Evolutionary conservation across 306 rosid species (phyloP).

Genomic region (Trichosanthes truncata): DNA sequence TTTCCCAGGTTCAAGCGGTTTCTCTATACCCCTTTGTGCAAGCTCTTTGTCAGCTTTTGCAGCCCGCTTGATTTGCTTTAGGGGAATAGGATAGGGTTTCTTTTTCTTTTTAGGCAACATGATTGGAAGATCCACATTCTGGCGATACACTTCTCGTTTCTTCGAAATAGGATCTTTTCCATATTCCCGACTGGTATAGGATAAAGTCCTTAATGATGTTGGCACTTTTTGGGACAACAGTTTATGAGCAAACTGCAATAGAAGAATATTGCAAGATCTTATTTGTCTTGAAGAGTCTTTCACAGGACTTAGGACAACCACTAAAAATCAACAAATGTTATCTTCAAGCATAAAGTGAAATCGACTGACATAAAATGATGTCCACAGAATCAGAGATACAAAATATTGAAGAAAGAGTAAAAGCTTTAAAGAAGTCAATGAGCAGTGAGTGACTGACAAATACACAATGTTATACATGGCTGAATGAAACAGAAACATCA

Average conservation of each 20-base stretch:
- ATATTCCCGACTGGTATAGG: constrained; percentile 34
- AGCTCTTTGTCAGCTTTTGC: constrained; percentile 51
- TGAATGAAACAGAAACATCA: neutral
- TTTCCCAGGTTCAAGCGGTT: constrained; percentile 73
- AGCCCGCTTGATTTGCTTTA: constrained; percentile 56
- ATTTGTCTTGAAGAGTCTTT: constrained; percentile 9
- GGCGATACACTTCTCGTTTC: constrained; percentile 33
- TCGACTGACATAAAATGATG: neutral
- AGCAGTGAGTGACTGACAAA: neutral
- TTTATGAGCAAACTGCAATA: constrained; percentile 40
- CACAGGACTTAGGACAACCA: neutral
- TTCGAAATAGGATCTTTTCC: constrained; percentile 21
- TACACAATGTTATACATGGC: neutral
- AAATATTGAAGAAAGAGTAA: neutral
- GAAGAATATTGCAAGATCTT: constrained; percentile 10
- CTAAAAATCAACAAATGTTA: neutral
- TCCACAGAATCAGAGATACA: neutral
- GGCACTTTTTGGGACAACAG: constrained; percentile 23
- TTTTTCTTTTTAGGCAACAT: constrained; percentile 63
- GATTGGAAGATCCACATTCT: constrained; percentile 76
- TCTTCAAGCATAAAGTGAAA: neutral
- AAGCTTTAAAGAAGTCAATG: neutral
- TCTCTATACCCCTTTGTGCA: constrained; percentile 77
- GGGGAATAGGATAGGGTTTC: constrained; percentile 82
- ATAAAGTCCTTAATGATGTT: constrained; percentile 18